Evolutionary conservation across 2,329 filamentous ascomycete species (phyloP), one percentile per base, ranked within the genome.

Genomic region (Claviceps capensis): DNA sequence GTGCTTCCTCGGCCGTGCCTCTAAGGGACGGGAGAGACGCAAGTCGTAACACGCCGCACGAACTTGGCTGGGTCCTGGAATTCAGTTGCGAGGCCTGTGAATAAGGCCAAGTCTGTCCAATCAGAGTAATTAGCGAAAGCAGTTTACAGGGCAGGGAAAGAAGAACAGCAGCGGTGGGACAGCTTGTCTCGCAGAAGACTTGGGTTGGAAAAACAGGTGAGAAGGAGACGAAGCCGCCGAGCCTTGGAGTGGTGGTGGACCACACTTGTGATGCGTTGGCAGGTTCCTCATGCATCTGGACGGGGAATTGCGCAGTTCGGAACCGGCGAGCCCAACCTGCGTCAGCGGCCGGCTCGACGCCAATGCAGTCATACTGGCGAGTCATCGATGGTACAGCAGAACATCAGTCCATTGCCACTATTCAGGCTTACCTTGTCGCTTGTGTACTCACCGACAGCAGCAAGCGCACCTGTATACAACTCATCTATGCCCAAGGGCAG

Each of bases 231-330:
- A 56, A 55, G 54, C 55, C 56, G 54, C 53, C 52, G 51, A 54
- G 23, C 54, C 55, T 57, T 60, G 52, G 59, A 16, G 14, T 34
- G 30, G 58, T 59, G 63, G 60, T 40, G 59, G 60, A 61, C 59
- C 62, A 62, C 63, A 66, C 62, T 64, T 56, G 63, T 64, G 64
- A 67, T 67, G 65, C 63, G 65, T 58, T 67, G 65, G 65, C 65
- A 67, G 55, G 57, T 60, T 59, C 75, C 49, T 47, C 50, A 77
- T 78, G 75, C 75, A 78, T 77, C 23, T 43, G 16, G 73, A 76
- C 73, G 73, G 73, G 72, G 55, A 75, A 77, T 11, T 45, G 76
- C 74, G 77, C 64, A 36, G 47, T 53, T 50, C 38, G 55, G 52
- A 38, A 42, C 53, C 52, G 52, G 54, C 48, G 53, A 48, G 52